These are phyloP conservation scores for Solanum paucissectum DNA, from an alignment of 257 asterid genomes.

Conservation along the genomic window DNA sequence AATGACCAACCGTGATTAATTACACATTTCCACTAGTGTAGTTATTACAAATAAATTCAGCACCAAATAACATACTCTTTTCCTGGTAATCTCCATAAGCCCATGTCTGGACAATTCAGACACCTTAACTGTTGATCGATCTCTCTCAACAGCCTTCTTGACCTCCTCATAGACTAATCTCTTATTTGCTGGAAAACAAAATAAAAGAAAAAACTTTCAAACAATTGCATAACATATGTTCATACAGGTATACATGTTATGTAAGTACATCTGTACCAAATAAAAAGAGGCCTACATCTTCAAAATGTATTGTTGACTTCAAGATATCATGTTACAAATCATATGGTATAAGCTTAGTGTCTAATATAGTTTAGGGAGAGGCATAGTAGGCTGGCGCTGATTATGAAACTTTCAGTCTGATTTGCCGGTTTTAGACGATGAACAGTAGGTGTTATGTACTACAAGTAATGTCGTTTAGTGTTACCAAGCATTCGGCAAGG, in stretches of 20 bases:
- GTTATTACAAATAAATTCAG: neutral
- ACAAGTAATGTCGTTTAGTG: neutral
- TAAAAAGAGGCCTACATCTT: neutral
- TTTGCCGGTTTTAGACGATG: neutral
- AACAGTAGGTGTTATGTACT: neutral
- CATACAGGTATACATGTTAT: neutral
- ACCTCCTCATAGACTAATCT: slow-evolving; percentile 85
- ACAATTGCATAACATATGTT: neutral
- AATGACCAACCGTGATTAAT: neutral
- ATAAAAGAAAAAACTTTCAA: neutral
- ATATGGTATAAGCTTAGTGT: neutral
- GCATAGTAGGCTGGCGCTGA: neutral
- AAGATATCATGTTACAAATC: neutral
- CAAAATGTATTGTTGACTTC: neutral
- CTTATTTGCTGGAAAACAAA: slow-evolving; percentile 61
- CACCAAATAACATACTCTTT: slow-evolving; percentile 50
- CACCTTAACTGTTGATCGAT: slow-evolving; percentile 80
- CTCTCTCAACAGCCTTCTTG: slow-evolving; percentile 78
- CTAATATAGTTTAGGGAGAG: neutral
- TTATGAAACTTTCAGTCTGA: neutral
- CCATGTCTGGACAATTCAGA: slow-evolving; percentile 89
- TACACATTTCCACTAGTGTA: neutral
- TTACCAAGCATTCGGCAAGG: neutral
- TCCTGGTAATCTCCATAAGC: slow-evolving; percentile 94
- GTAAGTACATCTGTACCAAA: neutral